Conservation (phyloP, 768 basidiomycete species). For the Collybia sordida region DNA sequence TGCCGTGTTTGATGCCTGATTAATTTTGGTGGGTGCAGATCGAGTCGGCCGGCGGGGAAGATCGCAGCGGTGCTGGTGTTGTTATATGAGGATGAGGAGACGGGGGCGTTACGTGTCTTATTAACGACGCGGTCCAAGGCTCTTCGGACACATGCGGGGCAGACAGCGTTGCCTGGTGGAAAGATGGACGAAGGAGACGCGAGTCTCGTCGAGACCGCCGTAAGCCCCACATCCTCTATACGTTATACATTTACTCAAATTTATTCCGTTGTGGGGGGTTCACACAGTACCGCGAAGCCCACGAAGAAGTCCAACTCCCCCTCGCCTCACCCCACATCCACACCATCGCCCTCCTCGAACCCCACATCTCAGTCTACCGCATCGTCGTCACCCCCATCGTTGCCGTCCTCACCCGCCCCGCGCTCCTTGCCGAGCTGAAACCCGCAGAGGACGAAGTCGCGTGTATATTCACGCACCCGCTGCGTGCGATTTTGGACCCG, state of each 20-base stretch:
- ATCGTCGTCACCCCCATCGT: conserved; percentile 81
- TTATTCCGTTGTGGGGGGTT: not conserved
- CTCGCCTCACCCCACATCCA: conserved; percentile 54
- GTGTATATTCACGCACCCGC: conserved; percentile 76
- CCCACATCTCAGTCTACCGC: conserved; percentile 65
- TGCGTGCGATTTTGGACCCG: conserved; percentile 72
- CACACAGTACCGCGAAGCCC: conserved; percentile 80
- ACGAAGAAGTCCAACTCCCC: conserved; percentile 81
- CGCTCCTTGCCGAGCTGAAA: conserved; percentile 49
- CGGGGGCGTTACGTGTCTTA: conserved; percentile 67
- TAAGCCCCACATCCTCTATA: conserved; percentile 27
- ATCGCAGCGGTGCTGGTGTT: conserved; percentile 80
- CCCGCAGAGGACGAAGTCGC: conserved; percentile 72
- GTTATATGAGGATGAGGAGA: conserved; percentile 71
- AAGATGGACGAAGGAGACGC: conserved; percentile 68
- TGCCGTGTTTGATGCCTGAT: too few relatives aligned
- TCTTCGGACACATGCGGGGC: conserved; percentile 73
- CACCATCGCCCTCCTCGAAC: conserved; percentile 59
- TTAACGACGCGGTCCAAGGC: conserved; percentile 84
- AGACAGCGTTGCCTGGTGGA: conserved; percentile 84
- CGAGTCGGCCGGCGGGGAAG: conserved; percentile 20
- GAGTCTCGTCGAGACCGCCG: conserved; percentile 70
- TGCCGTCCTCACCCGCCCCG: conserved; percentile 57
- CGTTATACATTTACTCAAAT: not conserved
- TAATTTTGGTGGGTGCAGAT: too few relatives aligned